phyloP scores from a whole-genome alignment of 1,139 yeast species.

The Sugiyamaella grinbergsii region DNA sequence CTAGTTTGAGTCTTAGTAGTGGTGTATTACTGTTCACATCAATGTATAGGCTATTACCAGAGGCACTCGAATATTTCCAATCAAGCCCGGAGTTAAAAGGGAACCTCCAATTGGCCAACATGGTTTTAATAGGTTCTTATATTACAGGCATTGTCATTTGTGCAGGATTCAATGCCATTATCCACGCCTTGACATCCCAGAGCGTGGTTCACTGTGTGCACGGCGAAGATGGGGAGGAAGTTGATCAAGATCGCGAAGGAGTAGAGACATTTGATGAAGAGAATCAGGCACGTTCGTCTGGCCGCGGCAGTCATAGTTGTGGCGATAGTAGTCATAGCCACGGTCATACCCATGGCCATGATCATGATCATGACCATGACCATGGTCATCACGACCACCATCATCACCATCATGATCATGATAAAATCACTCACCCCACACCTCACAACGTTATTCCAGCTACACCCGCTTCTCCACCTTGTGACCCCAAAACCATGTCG shows the following conservation, averaged over 20 bases:
- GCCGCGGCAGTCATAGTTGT: too few relatives aligned
- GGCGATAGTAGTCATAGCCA: too few relatives aligned
- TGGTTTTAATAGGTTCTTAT: slow-evolving; percentile 54
- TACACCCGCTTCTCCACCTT: not conserved
- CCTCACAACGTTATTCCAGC: not conserved
- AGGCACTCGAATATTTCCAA: slow-evolving; percentile 46
- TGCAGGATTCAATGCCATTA: slow-evolving; percentile 57
- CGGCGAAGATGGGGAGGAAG: slow-evolving; percentile 32
- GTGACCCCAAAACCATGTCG: not conserved
- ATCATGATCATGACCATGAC: slow-evolving; percentile 29
- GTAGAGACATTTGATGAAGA: not conserved
- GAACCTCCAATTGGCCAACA: slow-evolving; percentile 38
- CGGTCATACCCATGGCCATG: slow-evolving; percentile 29
- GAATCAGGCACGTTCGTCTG: not conserved
- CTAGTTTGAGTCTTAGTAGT: slow-evolving; percentile 68
- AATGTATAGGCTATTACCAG: slow-evolving; percentile 71
- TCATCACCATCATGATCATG: slow-evolving; percentile 27
- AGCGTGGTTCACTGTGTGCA: slow-evolving; percentile 88
- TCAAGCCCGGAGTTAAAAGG: slow-evolving; percentile 36
- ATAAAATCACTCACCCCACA: slow-evolving; percentile 6
- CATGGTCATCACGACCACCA: slow-evolving; percentile 21
- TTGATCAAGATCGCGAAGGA: not conserved
- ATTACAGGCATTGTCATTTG: slow-evolving; percentile 64
- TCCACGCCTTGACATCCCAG: slow-evolving; percentile 76
- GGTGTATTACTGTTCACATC: slow-evolving; percentile 73